Evolutionary conservation across 495 filamentous ascomycete genomes (phyloP), one percentile per base, ranked within the genome.

Genomic region (Arthonia radiata): DNA sequence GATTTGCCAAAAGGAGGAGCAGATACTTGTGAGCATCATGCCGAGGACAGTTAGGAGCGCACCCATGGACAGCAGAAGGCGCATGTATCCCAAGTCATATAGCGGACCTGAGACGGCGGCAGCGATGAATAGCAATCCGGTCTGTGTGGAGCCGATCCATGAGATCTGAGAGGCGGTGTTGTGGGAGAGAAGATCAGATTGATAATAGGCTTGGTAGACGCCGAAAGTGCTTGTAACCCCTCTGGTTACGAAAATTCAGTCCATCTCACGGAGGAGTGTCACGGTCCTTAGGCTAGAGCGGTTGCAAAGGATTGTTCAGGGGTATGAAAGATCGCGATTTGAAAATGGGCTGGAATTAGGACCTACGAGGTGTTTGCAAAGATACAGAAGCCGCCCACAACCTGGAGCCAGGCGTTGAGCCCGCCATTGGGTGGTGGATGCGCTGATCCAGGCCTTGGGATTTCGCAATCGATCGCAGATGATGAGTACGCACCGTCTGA

Each of bases 351-450:
- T n/a, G n/a, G n/a, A n/a, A n/a, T n/a, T n/a, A n/a, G n/a, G n/a
- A n/a, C n/a, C n/a, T n/a, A n/a, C n/a, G 60, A 71, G 39, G 60
- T 57, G 34, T 71, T 68, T 36, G 66, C 59, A 36, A 61, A 64
- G 6, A 68, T 40, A 25, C 56, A 56, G 31, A 55, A 67, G 0
- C 57, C 52, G 0, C 60, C 60, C 8, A 60, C 18, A 1, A 64
- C 58, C 35, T 67, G 63, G 5, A 61, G 40, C 55, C 57, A 66
- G n/a, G n/a, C n/a, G n/a, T n/a, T n/a, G n/a, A n/a, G n/a, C n/a
- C n/a, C n/a, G n/a, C n/a, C n/a, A n/a, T n/a, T n/a, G n/a, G n/a
- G n/a, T n/a, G n/a, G n/a, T n/a, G n/a, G n/a, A n/a, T n/a, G n/a
- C n/a, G n/a, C n/a, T n/a, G n/a, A n/a, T n/a, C n/a, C n/a, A n/a